A percentile compares a stretch with the other conserved stretches of the same genome.
Evolutionary conservation across 2,329 filamentous ascomycete genomes (phyloP).

Genomic region (Fusarium clavum): DNA sequence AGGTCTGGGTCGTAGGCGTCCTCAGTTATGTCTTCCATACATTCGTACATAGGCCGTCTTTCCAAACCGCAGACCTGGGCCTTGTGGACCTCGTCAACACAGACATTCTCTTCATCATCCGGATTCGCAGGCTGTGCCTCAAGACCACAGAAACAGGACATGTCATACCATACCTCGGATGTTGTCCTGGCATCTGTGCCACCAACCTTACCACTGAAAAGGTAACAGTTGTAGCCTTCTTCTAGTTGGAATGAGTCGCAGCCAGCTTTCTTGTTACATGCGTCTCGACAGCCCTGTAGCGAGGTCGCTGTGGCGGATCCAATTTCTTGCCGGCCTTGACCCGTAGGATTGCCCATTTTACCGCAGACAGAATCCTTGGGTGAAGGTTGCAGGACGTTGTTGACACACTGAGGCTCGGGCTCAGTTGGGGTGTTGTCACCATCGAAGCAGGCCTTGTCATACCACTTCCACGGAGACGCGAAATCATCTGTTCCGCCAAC

Average conservation of each 20-base stretch:
- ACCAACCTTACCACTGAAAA: neutral
- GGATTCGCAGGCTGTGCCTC: neutral
- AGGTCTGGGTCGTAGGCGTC: rapidly evolving
- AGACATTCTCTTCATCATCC: rapidly evolving
- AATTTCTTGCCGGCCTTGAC: neutral
- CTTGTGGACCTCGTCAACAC: no score
- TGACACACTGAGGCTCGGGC: neutral
- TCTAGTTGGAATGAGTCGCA: neutral
- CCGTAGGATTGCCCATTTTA: neutral
- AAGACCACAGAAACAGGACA: neutral
- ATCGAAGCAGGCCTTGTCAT: neutral
- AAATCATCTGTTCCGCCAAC: neutral
- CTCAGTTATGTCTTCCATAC: no score
- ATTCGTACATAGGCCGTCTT: no score
- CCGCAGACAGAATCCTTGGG: neutral
- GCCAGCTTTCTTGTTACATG: neutral
- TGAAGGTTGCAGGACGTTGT: neutral
- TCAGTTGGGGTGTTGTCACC: neutral
- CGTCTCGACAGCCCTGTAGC: neutral
- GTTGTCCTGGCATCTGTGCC: neutral
- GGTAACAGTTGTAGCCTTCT: neutral
- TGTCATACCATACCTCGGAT: neutral
- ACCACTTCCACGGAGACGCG: neutral
- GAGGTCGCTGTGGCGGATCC: neutral
- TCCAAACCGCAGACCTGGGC: no score